Conservation (phyloP, 176 grass and related monocot genomes). For the Hordeum marinum region DNA sequence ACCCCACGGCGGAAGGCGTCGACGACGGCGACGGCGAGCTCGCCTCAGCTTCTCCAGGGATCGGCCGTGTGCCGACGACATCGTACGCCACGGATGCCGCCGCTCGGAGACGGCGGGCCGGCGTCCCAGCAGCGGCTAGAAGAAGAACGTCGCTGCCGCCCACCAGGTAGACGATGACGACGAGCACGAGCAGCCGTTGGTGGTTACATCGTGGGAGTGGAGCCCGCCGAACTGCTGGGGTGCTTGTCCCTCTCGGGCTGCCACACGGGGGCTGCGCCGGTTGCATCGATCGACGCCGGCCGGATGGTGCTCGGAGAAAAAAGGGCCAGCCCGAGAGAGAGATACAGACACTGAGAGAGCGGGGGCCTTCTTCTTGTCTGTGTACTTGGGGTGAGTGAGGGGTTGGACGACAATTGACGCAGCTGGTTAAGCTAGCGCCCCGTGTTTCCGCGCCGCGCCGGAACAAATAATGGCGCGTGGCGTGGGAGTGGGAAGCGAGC, state of each 20-base stretch:
- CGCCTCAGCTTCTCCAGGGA: background rate
- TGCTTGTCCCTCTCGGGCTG: background rate
- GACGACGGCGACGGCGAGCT: background rate
- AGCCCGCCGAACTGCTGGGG: background rate
- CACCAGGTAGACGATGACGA: constrained; percentile 3
- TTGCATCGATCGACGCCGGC: constrained; percentile 14
- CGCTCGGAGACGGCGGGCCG: background rate
- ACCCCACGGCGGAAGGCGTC: background rate
- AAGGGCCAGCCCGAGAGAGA: background rate
- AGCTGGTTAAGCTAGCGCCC: background rate
- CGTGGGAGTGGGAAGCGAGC: constrained; percentile 21
- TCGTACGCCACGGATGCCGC: background rate
- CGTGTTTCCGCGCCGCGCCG: background rate
- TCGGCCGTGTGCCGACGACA: constrained; percentile 24
- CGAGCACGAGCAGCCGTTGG: background rate
- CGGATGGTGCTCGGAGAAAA: background rate
- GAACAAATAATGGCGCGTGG: constrained; percentile 9
- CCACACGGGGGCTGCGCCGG: background rate
- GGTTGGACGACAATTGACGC: no score
- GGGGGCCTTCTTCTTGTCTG: background rate
- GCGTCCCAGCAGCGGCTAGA: background rate
- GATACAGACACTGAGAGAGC: background rate
- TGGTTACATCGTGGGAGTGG: background rate
- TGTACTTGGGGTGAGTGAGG: background rate
- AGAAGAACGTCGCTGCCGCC: background rate